Evolutionary conservation across 1,284 basidiomycete genomes (phyloP), one percentile per base, ranked within the genome.

Genomic region (Moesziomyces parantarcticus): DNA sequence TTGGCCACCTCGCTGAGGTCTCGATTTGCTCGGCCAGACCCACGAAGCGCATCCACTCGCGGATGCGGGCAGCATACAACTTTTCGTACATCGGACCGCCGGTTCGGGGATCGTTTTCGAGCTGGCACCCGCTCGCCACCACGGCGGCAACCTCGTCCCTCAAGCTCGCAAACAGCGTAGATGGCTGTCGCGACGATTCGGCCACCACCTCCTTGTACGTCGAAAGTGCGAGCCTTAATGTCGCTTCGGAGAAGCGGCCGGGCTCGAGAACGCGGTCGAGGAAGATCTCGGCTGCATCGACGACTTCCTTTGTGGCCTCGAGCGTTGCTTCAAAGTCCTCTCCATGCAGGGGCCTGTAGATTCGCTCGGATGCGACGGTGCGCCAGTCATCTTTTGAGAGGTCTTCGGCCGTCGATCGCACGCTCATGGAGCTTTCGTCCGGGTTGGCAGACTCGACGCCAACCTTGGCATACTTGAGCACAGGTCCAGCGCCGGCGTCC

Each of bases 41-140:
- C 5, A 75, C 67, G 54, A 79, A 77, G n/a, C 71, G 75, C 58
- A 75, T 69, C 80, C 80, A 82, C 34, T 79, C 78, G 21, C 69
- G 58, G 4, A 73, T 41, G 20, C 70, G 54, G 16, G 59, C 52
- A 14, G 61, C 60, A n/a, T 64, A 64, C 22, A 74, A 65, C 59
- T 67, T 54, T 23, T 75, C 75, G 58, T 75, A 60, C 50, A 74
- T 52, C 7, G 65, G 59, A 4, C 66, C 72, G 14, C 75, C 72
- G 1, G 72, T 73, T 22, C 53, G 42, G 18, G 62, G 60, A 46
- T 80, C 78, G 34, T 50, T 61, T 23, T 74, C 64, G 25, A 76
- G 71, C 46, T 53, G 51, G n/a, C 70, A 59, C 21, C 54, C 54
- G 42, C 61, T 58, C 0, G 63, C 77, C 11, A 81, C 73, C 3